A percentile compares a stretch with the other conserved stretches of the same genome.
Conservation (phyloP, 768 basidiomycete genomes). For the Russula brevipes region DNA sequence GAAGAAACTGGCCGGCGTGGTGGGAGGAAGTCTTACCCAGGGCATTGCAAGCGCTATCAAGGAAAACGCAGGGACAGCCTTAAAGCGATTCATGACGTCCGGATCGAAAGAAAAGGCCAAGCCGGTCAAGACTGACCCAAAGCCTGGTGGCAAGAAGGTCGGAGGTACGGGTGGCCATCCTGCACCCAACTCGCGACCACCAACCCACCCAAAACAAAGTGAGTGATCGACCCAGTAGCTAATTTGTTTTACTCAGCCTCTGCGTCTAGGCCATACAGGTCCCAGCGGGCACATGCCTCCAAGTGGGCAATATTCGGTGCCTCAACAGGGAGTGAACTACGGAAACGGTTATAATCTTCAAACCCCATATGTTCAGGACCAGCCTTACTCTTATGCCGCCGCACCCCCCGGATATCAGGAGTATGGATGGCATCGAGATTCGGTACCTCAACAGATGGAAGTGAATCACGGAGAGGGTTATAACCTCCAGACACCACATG, state of each 20-base stretch:
- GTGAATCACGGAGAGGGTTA: background rate
- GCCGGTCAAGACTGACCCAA: background rate
- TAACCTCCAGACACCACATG: background rate
- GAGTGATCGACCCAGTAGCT: background rate
- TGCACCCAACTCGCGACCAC: too few species aligned
- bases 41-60: background rate
- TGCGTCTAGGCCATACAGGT: background rate
- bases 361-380: too few species aligned
- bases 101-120: conserved; percentile 4
- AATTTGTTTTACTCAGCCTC: background rate
- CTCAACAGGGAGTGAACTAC: too few species aligned
- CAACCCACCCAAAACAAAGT: background rate
- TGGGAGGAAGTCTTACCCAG: conserved; percentile 3
- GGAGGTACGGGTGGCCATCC: too few species aligned
- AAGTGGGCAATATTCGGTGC: background rate
- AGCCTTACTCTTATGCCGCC: too few species aligned
- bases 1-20: conserved; percentile 1
- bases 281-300: background rate
- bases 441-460: background rate
- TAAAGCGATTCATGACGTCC: background rate
- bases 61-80: background rate
- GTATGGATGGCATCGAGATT: too few species aligned
- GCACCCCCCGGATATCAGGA: too few species aligned
- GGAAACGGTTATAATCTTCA: too few species aligned
- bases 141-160: background rate